Evolutionary conservation across 192 early-diverging fungal genomes (phyloP).

Genomic region (Coemansia sp.): DNA sequence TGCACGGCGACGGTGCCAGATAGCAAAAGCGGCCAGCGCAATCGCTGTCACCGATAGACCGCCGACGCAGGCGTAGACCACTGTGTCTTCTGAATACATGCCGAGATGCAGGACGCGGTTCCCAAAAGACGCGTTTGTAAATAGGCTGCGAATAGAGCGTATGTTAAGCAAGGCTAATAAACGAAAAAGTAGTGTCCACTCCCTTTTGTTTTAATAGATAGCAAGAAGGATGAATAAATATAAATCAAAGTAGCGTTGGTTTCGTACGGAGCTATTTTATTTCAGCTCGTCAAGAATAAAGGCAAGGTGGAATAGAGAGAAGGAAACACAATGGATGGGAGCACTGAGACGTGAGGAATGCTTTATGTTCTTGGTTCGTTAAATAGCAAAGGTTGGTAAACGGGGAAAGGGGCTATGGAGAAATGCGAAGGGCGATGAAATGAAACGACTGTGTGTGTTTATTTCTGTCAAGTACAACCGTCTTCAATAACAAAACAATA

Average conservation of each 20-base stretch:
- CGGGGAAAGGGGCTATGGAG: not conserved
- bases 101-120: not conserved
- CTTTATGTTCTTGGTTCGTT: conserved; percentile 1
- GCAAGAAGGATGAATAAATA: no score
- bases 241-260: no score
- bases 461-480: not conserved
- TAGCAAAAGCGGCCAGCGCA: not conserved
- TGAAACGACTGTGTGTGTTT: not conserved
- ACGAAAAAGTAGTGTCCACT: not conserved
- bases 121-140: not conserved
- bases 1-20: not conserved
- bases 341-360: not conserved
- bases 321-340: not conserved
- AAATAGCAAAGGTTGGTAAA: no score
- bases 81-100: conserved; percentile 4
- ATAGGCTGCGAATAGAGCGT: not conserved
- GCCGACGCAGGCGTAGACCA: not conserved
- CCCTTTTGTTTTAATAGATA: no score
- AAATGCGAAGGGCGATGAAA: not conserved
- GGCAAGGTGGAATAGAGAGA: not conserved
- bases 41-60: conserved; percentile 5
- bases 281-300: not conserved
- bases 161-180: not conserved
- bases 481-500: not conserved
- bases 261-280: not conserved